Base-by-base conservation (phyloP, 2,329 filamentous ascomycete species). In the Passalora sequoiae region DNA sequence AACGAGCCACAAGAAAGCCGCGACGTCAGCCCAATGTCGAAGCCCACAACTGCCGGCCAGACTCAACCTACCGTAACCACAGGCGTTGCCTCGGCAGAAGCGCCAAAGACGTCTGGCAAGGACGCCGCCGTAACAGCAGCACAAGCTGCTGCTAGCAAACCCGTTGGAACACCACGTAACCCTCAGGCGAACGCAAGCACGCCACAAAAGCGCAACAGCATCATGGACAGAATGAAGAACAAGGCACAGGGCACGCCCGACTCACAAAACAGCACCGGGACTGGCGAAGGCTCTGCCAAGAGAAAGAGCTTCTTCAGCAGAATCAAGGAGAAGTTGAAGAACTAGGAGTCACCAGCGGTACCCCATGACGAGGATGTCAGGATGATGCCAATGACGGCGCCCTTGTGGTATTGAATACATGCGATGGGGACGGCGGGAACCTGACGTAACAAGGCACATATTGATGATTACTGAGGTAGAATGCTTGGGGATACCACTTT, bases 251-350 rank as follows among this genome's bases (percentile, higher is more conserved):
- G 58, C 24, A 68, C 67, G 6, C 63, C 69, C n/a, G 65, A 69
- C 40, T 68, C 63, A 45, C 50, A 62, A n/a, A 58, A 57, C 49
- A 54, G 51, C 46, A 54, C 63, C 19, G 44, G 60, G 56, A 43
- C 57, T 40, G 47, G 54, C 47, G 33, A 36, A 69, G 70, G 65
- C 31, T 42, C 44, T 13, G 69, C 70, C 60, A 71, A 69, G 60
- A 71, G 70, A 64, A 65, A 70, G 57, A 65, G 65, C 41, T 64
- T 73, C 57, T 72, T 73, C 47, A 66, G 66, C 52, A 70, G 67
- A 61, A 50, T 74, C 48, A 72, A 73, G 67, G 69, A 72, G 44
- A 72, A 71, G 65, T 60, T 74, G 49, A 59, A 57, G 50, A 51
- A 57, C 33, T 59, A 55, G 44, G 6, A 4, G 17, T 35, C 17